Evolutionary conservation across 2,329 filamentous ascomycete genomes (phyloP), one percentile per base, ranked within the genome.

Genomic region (Arthrobotrys entomopaga): DNA sequence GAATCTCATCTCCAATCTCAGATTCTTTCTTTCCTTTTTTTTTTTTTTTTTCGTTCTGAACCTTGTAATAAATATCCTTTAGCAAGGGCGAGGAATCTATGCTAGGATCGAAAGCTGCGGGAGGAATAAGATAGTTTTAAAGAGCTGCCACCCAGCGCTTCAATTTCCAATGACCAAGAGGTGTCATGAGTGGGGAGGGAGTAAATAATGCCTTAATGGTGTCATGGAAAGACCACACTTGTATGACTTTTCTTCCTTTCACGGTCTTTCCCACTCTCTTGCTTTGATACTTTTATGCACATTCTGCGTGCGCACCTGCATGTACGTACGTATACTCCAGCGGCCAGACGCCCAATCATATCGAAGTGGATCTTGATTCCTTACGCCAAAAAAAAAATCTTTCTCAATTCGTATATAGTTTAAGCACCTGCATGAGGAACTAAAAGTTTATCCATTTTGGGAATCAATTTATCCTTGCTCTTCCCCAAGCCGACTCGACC

Each of bases 351-450:
- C 53, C 26, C 26, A 22, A 57, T 15, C 53, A 16, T 42, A 7
- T 34, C 54, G 57, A 69, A 59, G 61, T 49, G 29, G 34, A 54
- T 24, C 56, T 69, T 69, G 65, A 69, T 61, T 61, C 48, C 26
- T 19, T 56, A 61, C 40, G 65, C 65, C n/a, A 6, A 3, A 15
- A 8, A 6, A 3, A 15, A 8, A 40, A 5, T 40, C 15, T 38
- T 40, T 11, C 15, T 53, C 40, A 7, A 61, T 48, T 49, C 16
- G 57, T 59, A 53, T 46, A 67, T 54, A 67, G 54, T 60, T 60
- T 19, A 20, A 24, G 24, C 42, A 43, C 20, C 24, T 59, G 46
- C 34, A 52, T 34, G 52, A n/a, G 54, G 10, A 60, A 46, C 29
- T 42, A 48, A 29, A 67, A 67, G 24, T 43, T 67, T 60, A 8